Evolutionary conservation across 2,329 filamentous ascomycete species (phyloP), one percentile per base, ranked within the genome.

Genomic region (Hymenoscyphus scutula): DNA sequence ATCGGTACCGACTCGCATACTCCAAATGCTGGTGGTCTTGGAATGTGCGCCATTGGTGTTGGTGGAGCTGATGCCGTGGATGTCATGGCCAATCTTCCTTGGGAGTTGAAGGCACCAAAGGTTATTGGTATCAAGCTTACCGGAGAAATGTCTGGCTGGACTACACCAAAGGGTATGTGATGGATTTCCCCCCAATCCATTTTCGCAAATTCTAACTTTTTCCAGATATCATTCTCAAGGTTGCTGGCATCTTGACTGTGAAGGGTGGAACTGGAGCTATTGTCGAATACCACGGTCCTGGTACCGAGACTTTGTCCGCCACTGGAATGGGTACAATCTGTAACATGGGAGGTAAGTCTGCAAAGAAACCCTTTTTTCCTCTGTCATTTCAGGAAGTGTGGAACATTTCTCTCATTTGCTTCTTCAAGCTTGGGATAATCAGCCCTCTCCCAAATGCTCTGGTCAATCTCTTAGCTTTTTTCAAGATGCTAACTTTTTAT

Each of bases 1-100:
- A 98, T 98, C 76, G 95, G 95, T 78, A 98, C 94, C 71, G 94
- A 98, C 79, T 97, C 92, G 62, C 95, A 99, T 83, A 98, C 95
- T 64, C 94, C 94, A 74, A 99, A 99, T 77, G 94, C 87, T 74
- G 94, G 94, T 84, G 94, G 94, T 86, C 89, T 98, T 63, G 93
- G 92, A 77, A 96, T 96, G 89, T 87, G 85, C 74, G 91, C 92
- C 64, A 97, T 98, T 75, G 94, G 94, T 88, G 94, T 97, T 68
- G 94, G 95, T 81, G 94, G 95, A 85, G 95, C 94, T 75, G 95
- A 98, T 81, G 95, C 95, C 64, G 95, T 98, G 74, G 95, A 99
- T 80, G 95, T 97, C 73, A 97, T 99, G 92, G 92, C 93, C 74
- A 89, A 92, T 79, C 87, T 97, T 70, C 94, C 94, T 65, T 98